phyloP scores from a whole-genome alignment of 2,329 filamentous ascomycete species.

The Xylaria arbuscula region DNA sequence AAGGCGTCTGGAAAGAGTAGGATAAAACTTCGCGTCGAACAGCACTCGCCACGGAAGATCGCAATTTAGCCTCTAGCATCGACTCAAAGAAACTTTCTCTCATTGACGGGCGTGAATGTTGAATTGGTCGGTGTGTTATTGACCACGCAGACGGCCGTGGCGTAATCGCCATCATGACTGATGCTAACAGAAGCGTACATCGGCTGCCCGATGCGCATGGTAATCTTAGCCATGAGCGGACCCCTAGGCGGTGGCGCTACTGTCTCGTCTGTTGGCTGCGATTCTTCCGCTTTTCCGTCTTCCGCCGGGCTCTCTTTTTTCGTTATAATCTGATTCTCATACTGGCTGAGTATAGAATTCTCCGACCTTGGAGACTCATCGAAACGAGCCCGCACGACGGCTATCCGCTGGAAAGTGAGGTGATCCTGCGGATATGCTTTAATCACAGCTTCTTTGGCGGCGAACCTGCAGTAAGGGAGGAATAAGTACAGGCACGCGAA shows the following conservation, averaged over 20 bases:
- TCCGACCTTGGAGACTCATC: background rate
- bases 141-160: conserved; percentile 74
- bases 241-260: conserved; percentile 47
- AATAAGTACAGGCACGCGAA: background rate
- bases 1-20: background rate
- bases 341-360: background rate
- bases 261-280: background rate
- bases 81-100: background rate
- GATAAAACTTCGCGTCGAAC: background rate
- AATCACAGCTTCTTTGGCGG: conserved; percentile 79
- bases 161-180: conserved; percentile 88
- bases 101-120: too few species aligned
- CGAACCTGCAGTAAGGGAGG: conserved; percentile 60
- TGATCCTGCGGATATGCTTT: conserved; percentile 73
- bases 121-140: background rate
- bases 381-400: conserved; percentile 36
- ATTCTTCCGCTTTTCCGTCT: background rate
- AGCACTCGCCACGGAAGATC: background rate
- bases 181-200: conserved; percentile 75
- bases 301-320: background rate
- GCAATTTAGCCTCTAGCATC: background rate
- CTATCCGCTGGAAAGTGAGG: conserved; percentile 72
- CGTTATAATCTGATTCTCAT: background rate
- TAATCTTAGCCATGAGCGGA: conserved; percentile 55
- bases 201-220: conserved; percentile 55